Base-by-base conservation (phyloP, 2,329 filamentous ascomycete genomes). In the Pyrenophora seminiperda region DNA sequence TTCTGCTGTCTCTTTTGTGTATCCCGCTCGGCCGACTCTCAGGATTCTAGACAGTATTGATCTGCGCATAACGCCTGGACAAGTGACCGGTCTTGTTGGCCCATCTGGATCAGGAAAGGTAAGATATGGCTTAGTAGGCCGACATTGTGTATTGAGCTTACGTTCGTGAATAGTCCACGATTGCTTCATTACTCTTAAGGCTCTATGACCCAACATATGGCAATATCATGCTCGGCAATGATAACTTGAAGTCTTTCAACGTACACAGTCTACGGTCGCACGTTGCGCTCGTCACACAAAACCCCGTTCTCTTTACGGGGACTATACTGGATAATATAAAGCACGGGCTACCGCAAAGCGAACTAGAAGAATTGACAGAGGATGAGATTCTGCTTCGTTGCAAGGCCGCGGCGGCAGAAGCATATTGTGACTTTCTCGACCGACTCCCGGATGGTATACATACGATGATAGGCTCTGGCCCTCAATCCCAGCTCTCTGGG, bases 351-450 rank as follows among this genome's bases (percentile, higher is more conserved):
- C 60, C 59, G 15, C 47, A 57, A 18, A 33, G 36, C 3, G 54
- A 66, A 30, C 29, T 45, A 6, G 53, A 66, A 29, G 14, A 38
- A 5, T 33, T 70, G 1, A 43, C 62, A 4, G 64, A 71, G 17
- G 63, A 67, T 3, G 73, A 78, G 7, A 76, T 80, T 0, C 51
- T 75, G 2, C 70, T 76, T 7, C 73, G 80, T 20, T 77, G 81
- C 11, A 67, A 73, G 14, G 65, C 59, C 27, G 81, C 85, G 7
- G 79, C 83, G 2, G 71, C 68, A 7, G 75, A 86, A 29, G 85
- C 86, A 2, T 82, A 87, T 66, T 71, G 66, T 34, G 71, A 73
- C 29, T 74, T 74, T 47, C 52, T 74, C 11, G 62, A 65, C 17
- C 56, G 62, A 15, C 62, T 74, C 5, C 70, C 72, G 3, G 56